phyloP scores from a whole-genome alignment of 1,284 basidiomycete genomes.

The Coniophora puteana region DNA sequence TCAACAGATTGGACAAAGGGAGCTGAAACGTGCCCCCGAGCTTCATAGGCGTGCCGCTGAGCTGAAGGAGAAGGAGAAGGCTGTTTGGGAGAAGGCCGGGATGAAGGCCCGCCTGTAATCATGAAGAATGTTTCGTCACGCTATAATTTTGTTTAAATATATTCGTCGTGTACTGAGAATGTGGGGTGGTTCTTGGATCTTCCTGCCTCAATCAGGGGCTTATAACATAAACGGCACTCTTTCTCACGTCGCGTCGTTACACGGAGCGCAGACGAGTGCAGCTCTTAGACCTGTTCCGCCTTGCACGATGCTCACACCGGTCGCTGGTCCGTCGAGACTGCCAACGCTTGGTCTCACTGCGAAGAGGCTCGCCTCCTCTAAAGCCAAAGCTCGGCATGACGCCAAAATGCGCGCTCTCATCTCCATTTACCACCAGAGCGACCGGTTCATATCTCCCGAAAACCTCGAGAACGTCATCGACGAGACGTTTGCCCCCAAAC shows the following conservation, averaged over 20 bases:
- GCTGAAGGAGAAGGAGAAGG: conserved; percentile 56
- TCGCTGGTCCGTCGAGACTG: too few relatives aligned
- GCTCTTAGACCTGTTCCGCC: too few relatives aligned
- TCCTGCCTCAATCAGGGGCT: not conserved
- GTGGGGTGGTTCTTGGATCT: not conserved
- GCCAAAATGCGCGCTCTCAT: conserved; percentile 69
- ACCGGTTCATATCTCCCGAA: conserved; percentile 63
- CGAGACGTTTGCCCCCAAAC: conserved; percentile 47
- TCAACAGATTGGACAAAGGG: conserved; percentile 88
- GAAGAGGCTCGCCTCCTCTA: too few relatives aligned
- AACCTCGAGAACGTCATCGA: conserved; percentile 63
- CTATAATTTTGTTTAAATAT: not conserved
- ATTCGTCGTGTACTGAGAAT: not conserved
- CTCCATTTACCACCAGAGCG: conserved; percentile 67
- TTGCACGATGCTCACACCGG: too few relatives aligned
- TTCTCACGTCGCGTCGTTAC: too few relatives aligned
- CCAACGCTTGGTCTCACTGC: too few relatives aligned
- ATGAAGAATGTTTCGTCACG: not conserved
- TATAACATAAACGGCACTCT: not conserved
- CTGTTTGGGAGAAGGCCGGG: conserved; percentile 53
- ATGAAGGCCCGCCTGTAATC: conserved; percentile 52
- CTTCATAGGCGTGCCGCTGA: conserved; percentile 52
- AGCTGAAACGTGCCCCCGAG: conserved; percentile 67
- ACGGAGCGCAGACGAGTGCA: too few relatives aligned
- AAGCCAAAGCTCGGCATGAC: too few relatives aligned